Evolutionary conservation across 306 rosid genomes (phyloP).

Genomic region (Pyrus communis): DNA sequence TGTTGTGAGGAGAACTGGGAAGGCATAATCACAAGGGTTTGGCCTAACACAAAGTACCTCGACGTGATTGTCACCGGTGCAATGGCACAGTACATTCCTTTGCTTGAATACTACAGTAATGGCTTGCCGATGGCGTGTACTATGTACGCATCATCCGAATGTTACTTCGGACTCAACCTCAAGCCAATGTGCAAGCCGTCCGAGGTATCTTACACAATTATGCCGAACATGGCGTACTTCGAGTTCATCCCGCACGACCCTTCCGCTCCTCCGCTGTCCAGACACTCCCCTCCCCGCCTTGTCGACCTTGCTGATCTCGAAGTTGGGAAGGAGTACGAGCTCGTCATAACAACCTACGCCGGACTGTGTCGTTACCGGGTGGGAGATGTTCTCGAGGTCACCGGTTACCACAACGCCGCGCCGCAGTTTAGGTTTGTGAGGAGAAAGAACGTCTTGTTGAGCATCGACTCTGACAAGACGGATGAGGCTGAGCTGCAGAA

Average conservation of each 20-base stretch:
- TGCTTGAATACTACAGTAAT: conserved; percentile 64
- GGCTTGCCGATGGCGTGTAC: conserved; percentile 71
- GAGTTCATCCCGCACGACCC: conserved; percentile 67
- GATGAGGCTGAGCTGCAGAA: conserved; percentile 81
- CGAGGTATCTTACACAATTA: conserved; percentile 75
- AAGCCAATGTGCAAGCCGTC: conserved; percentile 62
- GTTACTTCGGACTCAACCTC: conserved; percentile 80
- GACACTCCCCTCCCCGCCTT: conserved; percentile 50
- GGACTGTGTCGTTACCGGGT: conserved; percentile 82
- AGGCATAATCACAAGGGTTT: conserved; percentile 60
- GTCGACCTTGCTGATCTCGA: conserved; percentile 69
- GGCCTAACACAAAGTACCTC: conserved; percentile 90
- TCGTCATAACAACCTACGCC: conserved; percentile 65
- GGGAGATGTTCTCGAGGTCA: conserved; percentile 77
- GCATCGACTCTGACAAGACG: conserved; percentile 79
- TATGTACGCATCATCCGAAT: conserved; percentile 93
- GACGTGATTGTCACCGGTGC: conserved; percentile 94
- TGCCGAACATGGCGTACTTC: conserved; percentile 96
- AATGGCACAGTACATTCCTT: conserved; percentile 92
- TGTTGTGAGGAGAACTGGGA: conserved; percentile 61
- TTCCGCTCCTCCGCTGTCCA: conserved; percentile 28
- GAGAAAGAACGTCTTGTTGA: conserved; percentile 71
- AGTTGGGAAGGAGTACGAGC: conserved; percentile 65
- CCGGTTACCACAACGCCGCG: conserved; percentile 58
- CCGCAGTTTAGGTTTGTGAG: conserved; percentile 73